phyloP scores from a whole-genome alignment of 768 basidiomycete genomes.

The Rhizopogon vinicolor region DNA sequence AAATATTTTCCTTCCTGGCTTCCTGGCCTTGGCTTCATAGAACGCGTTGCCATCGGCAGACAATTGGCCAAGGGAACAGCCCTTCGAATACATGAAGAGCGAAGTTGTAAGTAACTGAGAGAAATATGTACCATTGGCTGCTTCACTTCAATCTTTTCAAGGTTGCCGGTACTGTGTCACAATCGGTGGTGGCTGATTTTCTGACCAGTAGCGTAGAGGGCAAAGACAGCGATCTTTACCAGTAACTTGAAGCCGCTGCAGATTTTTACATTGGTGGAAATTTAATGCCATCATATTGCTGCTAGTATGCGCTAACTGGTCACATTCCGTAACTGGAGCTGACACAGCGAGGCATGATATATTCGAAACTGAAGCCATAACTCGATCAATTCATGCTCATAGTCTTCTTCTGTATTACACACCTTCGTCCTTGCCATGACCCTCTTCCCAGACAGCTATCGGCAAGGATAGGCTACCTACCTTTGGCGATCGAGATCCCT shows the following conservation, averaged over 20 bases:
- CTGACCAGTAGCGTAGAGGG: background rate
- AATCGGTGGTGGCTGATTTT: slow-evolving; percentile 7
- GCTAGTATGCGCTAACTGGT: background rate
- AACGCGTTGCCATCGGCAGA: background rate
- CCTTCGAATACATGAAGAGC: slow-evolving; percentile 3
- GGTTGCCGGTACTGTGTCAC: slow-evolving; percentile 1
- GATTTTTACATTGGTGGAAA: slow-evolving; percentile 1
- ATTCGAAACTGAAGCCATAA: background rate
- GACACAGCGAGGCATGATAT: background rate
- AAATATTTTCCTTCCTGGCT: too few relatives aligned
- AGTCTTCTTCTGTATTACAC: slow-evolving; percentile 2
- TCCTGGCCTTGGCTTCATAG: background rate
- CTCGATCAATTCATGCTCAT: background rate
- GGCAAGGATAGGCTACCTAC: slow-evolving; percentile 1
- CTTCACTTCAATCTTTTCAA: background rate
- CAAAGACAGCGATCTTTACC: too few relatives aligned
- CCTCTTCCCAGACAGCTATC: slow-evolving; percentile 4
- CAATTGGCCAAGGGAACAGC: slow-evolving; percentile 3
- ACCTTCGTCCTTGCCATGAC: slow-evolving; percentile 1
- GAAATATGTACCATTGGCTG: background rate
- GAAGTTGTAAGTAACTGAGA: background rate
- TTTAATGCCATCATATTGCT: background rate
- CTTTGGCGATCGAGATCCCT: background rate
- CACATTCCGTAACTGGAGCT: background rate
- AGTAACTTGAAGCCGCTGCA: background rate